These are phyloP conservation scores for Podaxis sp. DNA, from an alignment of 768 basidiomycete species.

Conservation along the genomic window DNA sequence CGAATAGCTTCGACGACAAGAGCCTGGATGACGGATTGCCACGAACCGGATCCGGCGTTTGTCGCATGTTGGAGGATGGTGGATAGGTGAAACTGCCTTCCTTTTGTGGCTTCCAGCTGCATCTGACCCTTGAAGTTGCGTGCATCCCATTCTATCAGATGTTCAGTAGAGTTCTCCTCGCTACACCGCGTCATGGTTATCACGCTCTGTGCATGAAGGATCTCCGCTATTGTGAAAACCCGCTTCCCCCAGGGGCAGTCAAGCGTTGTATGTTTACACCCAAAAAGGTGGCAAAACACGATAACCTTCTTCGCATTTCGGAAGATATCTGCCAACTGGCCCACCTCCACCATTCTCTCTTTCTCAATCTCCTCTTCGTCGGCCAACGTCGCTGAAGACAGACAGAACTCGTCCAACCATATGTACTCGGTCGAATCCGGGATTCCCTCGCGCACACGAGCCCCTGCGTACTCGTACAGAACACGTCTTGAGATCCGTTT, in stretches of 20 bases:
- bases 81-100: not conserved
- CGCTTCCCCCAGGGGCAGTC: not conserved
- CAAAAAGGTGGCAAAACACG: not conserved
- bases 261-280: not conserved
- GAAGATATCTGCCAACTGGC: constrained; percentile 1
- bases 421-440: not conserved
- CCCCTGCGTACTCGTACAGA: not conserved
- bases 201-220: not conserved
- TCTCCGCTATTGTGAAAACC: not conserved
- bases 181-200: not conserved
- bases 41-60: not conserved
- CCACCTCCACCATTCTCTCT: not conserved
- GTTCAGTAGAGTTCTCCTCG: not conserved
- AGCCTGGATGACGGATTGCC: constrained; percentile 1
- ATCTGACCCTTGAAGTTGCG: constrained; percentile 4
- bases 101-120: not conserved
- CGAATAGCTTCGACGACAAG: not conserved
- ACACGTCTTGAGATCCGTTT: not conserved
- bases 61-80: not conserved
- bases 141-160: not conserved
- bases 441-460: not conserved
- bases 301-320: not conserved
- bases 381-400: not conserved
- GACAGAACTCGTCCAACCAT: constrained; percentile 1
- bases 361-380: constrained; percentile 2